These are phyloP conservation scores for Schizophyllum amplum DNA, from an alignment of 1,284 basidiomycete genomes.

Conservation along the genomic window DNA sequence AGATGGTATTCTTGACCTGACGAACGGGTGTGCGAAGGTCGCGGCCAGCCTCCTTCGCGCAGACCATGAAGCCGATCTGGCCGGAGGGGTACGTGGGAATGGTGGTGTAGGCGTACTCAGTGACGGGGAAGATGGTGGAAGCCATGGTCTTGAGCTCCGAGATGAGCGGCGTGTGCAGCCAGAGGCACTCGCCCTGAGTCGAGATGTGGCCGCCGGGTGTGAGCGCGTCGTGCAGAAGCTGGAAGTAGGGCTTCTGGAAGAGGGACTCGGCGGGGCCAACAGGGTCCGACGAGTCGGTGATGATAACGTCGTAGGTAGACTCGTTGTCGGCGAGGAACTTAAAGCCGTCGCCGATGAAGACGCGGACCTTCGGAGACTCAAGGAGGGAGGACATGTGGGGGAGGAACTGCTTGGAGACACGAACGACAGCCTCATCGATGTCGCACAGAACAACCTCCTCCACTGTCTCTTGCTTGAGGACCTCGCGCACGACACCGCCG, in stretches of 20 bases:
- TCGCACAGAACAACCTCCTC: conserved; percentile 94
- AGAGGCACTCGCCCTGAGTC: conserved; percentile 94
- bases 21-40: conserved; percentile 68
- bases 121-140: conserved; percentile 72
- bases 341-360: conserved; percentile 95
- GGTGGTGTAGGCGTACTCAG: conserved; percentile 93
- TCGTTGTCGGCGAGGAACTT: conserved; percentile 91
- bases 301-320: conserved; percentile 93
- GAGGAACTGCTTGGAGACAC: conserved; percentile 90
- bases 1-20: conserved; percentile 64
- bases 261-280: conserved; percentile 93
- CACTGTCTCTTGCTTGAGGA: conserved; percentile 90
- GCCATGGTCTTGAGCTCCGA: conserved; percentile 70
- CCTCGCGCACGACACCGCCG: conserved; percentile 95
- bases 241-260: conserved; percentile 97
- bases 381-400: conserved; percentile 92
- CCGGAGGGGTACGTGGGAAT: conserved; percentile 98
- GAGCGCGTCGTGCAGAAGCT: conserved; percentile 86
- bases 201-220: conserved; percentile 90
- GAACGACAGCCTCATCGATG: conserved; percentile 98
- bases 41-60: conserved; percentile 70
- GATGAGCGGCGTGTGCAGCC: conserved; percentile 93
- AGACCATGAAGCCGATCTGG: conserved; percentile 94
- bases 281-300: conserved; percentile 98
- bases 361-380: conserved; percentile 76